Evolutionary conservation across 1,139 yeast genomes (phyloP).

Genomic region (Suhomyces atakaporum): DNA sequence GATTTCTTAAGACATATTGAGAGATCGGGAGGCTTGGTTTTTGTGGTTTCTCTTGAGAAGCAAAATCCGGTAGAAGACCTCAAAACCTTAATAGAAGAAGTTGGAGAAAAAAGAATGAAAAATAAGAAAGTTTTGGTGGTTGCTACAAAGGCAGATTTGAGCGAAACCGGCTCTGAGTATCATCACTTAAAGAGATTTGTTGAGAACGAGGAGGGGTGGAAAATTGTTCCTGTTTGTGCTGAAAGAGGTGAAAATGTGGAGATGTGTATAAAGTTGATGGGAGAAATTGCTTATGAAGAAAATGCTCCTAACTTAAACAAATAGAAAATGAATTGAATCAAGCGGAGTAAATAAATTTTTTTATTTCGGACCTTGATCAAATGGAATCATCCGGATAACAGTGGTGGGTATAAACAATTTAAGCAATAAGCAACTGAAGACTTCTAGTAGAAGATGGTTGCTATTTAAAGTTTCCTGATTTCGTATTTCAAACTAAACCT

Average conservation of each 20-base stretch:
- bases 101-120: slow-evolving; percentile 62
- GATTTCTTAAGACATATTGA: slow-evolving; percentile 92
- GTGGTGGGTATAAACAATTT: too few species aligned
- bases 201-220: slow-evolving; percentile 51
- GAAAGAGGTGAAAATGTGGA: slow-evolving; percentile 70
- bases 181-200: slow-evolving; percentile 44
- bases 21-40: slow-evolving; percentile 84
- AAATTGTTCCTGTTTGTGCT: slow-evolving; percentile 84
- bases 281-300: slow-evolving; percentile 46
- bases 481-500: too few species aligned
- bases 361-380: too few species aligned
- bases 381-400: too few species aligned
- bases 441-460: too few species aligned
- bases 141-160: slow-evolving; percentile 89
- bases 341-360: too few species aligned
- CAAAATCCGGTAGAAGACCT: slow-evolving; percentile 66
- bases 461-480: too few species aligned
- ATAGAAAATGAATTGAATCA: too few species aligned
- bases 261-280: slow-evolving; percentile 69
- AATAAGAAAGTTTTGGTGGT: slow-evolving; percentile 70
- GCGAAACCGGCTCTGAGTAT: slow-evolving; percentile 50
- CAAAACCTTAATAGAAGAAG: slow-evolving; percentile 60
- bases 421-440: too few species aligned
- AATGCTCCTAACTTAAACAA: too few species aligned
- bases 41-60: slow-evolving; percentile 76